Base-by-base conservation (phyloP, 1,139 yeast genomes). In the Protomyces macrosporus region DNA sequence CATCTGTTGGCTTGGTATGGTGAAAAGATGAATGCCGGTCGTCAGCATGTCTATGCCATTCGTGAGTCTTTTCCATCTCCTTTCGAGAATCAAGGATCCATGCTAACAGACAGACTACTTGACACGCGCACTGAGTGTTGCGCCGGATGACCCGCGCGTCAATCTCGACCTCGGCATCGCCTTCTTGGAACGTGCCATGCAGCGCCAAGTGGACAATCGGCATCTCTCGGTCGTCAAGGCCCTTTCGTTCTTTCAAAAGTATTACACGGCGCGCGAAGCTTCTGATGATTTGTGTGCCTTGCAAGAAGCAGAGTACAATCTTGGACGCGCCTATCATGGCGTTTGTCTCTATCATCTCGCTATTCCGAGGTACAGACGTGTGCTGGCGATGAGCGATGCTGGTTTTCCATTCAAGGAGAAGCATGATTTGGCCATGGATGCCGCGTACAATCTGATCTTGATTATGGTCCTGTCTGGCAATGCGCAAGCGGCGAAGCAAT, bases 141-240 rank as follows among this genome's bases (percentile, higher is more conserved):
- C 74, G 9, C 85, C 86, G 54, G 77, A 82, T 56, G 97, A 93
- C 68, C 96, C 97, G 0, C 83, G 89, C 78, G 77, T 93, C 1
- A 81, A 90, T 68, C 78, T 93, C 45, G 75, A 88, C 34, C 77
- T 89, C 61, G 97, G 95, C 0, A 75, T 93, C 51, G 84, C 91
- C 0, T 93, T 91, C 74, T 78, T 90, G n/a, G 97, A 91, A 70
- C 80, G 98, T 50, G 87, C 98, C 0, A 86, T 91, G 85, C 98
- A 93, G 74, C 79, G 99, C 68, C 84, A 89, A 65, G 86, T 96
- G 12, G 80, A 86, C 9, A 90, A 90, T 73, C 81, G 98, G 66
- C 97, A 91, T 71, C 79, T 87, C 65, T 97, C 91, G 72, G 79
- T 93, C 37, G 77, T 93, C 1, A 97, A 93, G 72, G 98, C 97